Conservation (phyloP, 768 basidiomycete genomes). For the Boletus coccyginus region DNA sequence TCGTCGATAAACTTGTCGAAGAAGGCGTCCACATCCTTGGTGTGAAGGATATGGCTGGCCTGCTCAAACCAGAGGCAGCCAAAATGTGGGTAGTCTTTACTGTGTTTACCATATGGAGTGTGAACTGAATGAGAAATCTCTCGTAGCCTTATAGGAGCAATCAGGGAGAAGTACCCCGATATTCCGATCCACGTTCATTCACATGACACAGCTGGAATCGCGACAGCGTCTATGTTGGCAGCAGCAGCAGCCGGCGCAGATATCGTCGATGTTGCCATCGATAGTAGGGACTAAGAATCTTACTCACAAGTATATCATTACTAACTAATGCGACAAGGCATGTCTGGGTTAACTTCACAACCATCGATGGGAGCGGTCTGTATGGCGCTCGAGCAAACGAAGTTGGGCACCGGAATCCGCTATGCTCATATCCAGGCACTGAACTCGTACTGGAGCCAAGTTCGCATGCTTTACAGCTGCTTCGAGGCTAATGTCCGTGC, state of each 20-base stretch:
- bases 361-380: conserved; percentile 98
- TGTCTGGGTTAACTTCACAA: conserved; percentile 98
- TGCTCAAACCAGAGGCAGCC: conserved; percentile 93
- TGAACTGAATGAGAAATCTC: conserved; percentile 6
- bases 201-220: conserved; percentile 98
- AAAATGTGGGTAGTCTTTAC: conserved; percentile 57
- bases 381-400: conserved; percentile 92
- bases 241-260: conserved; percentile 97
- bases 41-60: conserved; percentile 98
- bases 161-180: conserved; percentile 94
- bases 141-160: conserved; percentile 83
- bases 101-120: background rate
- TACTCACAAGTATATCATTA: background rate
- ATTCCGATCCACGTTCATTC: conserved; percentile 99
- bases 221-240: conserved; percentile 96
- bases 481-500: conserved; percentile 98
- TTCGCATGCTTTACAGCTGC: conserved; percentile 90
- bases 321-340: conserved; percentile 52
- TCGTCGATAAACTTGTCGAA: conserved; percentile 86
- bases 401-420: conserved; percentile 91
- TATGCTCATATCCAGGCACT: conserved; percentile 97
- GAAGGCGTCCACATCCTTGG: conserved; percentile 97
- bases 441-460: conserved; percentile 98
- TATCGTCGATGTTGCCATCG: conserved; percentile 96
- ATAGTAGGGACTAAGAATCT: conserved; percentile 60